Evolutionary conservation across 1,284 basidiomycete genomes (phyloP).

Genomic region (Moesziomyces parantarcticus): DNA sequence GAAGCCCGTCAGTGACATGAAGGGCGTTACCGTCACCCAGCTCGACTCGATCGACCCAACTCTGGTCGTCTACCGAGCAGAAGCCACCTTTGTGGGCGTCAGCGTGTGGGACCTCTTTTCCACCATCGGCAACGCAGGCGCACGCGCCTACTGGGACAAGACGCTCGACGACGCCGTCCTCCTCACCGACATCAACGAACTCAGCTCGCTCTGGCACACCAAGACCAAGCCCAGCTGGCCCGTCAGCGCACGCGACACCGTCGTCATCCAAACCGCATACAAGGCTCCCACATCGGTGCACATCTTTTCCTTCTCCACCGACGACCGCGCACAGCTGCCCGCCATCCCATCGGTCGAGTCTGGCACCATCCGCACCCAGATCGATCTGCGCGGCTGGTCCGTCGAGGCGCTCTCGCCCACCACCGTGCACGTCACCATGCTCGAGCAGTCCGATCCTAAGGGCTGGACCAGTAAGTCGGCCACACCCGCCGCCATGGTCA

Average conservation of each 20-base stretch:
- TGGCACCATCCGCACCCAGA: conserved; percentile 88
- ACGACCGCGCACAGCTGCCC: conserved; percentile 86
- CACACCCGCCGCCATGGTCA: conserved; percentile 84
- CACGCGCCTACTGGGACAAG: conserved; percentile 87
- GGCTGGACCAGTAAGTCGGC: conserved; percentile 96
- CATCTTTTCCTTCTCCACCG: conserved; percentile 93
- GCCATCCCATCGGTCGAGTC: conserved; percentile 76
- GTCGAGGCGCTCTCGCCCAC: conserved; percentile 95
- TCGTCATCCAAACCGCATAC: conserved; percentile 93
- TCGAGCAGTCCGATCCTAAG: conserved; percentile 97
- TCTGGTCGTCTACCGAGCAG: conserved; percentile 92
- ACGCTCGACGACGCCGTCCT: conserved; percentile 84
- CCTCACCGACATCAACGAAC: conserved; percentile 80
- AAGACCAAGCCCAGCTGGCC: conserved; percentile 57
- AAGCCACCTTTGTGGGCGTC: conserved; percentile 96
- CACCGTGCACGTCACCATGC: conserved; percentile 89
- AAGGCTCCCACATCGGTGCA: conserved; percentile 92
- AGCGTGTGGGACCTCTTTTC: conserved; percentile 96
- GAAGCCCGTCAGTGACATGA: conserved; percentile 82
- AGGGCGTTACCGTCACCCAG: conserved; percentile 83
- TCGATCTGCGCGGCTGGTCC: conserved; percentile 95
- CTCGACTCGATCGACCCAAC: conserved; percentile 98
- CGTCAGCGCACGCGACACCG: conserved; percentile 79
- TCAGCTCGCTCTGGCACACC: conserved; percentile 75
- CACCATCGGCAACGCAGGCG: conserved; percentile 84